These are phyloP conservation scores for Dentipellis sp. DNA, from an alignment of 768 basidiomycete genomes.

Conservation along the genomic window DNA sequence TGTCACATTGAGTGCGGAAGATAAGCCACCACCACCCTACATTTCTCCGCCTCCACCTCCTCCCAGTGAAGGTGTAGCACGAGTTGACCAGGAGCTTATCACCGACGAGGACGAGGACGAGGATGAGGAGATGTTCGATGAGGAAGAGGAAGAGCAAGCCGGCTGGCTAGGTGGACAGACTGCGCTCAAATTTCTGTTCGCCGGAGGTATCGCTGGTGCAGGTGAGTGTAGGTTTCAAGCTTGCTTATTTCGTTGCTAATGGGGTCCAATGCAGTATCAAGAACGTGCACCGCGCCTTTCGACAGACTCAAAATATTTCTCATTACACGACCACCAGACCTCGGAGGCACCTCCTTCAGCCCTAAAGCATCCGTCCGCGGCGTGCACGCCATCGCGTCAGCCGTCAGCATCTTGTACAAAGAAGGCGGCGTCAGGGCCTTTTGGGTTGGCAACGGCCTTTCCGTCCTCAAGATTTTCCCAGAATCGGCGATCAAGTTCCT, in stretches of 20 bases:
- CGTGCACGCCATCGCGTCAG: slow-evolving; percentile 56
- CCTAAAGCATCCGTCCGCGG: slow-evolving; percentile 40
- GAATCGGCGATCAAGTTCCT: slow-evolving; percentile 99
- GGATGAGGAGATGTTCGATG: slow-evolving; percentile 28
- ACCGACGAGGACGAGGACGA: slow-evolving; percentile 28
- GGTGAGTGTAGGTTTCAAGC: slow-evolving; percentile 40
- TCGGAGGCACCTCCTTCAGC: slow-evolving; percentile 42
- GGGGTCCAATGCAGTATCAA: slow-evolving; percentile 54
- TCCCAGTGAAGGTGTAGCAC: not conserved
- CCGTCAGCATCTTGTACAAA: slow-evolving; percentile 72
- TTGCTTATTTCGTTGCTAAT: not conserved
- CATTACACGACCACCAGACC: slow-evolving; percentile 79
- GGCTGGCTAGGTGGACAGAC: slow-evolving; percentile 57
- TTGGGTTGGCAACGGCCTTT: slow-evolving; percentile 97
- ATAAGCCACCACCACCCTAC: slow-evolving; percentile 38
- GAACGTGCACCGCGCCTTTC: slow-evolving; percentile 95
- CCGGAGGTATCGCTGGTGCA: slow-evolving; percentile 91
- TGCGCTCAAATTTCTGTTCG: slow-evolving; percentile 83
- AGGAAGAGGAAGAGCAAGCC: slow-evolving; percentile 52
- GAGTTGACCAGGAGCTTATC: not conserved
- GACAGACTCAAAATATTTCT: slow-evolving; percentile 95
- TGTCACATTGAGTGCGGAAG: slow-evolving; percentile 70
- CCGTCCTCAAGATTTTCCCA: slow-evolving; percentile 91
- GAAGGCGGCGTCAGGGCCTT: slow-evolving; percentile 88
- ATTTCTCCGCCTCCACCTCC: not conserved